Conservation (phyloP, 2,329 filamentous ascomycete genomes). For the Xylaria sp. region DNA sequence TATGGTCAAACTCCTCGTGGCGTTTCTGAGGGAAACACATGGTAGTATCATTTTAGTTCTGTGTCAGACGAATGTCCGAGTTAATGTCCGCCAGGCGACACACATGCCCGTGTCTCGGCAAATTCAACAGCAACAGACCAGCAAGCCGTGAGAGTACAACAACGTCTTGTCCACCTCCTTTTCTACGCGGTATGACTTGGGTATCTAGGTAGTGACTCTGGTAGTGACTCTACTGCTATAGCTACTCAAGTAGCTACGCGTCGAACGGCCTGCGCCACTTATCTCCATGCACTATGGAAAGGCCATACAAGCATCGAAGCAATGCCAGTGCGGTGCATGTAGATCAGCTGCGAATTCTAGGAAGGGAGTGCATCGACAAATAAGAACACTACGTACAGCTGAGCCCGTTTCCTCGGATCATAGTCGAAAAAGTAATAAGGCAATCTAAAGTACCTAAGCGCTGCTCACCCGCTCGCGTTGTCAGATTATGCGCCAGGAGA, state of each 20-base stretch:
- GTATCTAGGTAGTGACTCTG: not conserved
- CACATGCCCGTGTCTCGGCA: slow-evolving; percentile 6
- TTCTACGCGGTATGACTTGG: no score
- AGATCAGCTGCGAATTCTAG: not conserved
- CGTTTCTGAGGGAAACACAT: not conserved
- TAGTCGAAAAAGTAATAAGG: slow-evolving; percentile 10
- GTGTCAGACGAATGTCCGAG: slow-evolving; percentile 10
- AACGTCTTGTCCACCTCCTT: not conserved
- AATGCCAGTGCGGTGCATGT: slow-evolving; percentile 1
- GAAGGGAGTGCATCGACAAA: not conserved
- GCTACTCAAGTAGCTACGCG: not conserved
- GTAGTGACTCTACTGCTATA: not conserved
- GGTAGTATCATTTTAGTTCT: not conserved
- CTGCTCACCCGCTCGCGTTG: not conserved
- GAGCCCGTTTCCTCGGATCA: slow-evolving; percentile 14
- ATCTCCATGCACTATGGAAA: not conserved
- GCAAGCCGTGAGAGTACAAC: not conserved
- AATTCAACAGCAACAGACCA: not conserved
- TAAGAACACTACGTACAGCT: not conserved
- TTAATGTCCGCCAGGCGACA: slow-evolving; percentile 1
- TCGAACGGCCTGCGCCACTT: slow-evolving; percentile 9
- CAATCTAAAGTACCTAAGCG: slow-evolving; percentile 2
- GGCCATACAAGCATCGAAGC: not conserved
- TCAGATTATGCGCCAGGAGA: not conserved
- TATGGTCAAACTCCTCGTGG: not conserved